Evolutionary conservation across 2,329 filamentous ascomycete genomes (phyloP), one percentile per base, ranked within the genome.

Genomic region (Penicillium thymicola): DNA sequence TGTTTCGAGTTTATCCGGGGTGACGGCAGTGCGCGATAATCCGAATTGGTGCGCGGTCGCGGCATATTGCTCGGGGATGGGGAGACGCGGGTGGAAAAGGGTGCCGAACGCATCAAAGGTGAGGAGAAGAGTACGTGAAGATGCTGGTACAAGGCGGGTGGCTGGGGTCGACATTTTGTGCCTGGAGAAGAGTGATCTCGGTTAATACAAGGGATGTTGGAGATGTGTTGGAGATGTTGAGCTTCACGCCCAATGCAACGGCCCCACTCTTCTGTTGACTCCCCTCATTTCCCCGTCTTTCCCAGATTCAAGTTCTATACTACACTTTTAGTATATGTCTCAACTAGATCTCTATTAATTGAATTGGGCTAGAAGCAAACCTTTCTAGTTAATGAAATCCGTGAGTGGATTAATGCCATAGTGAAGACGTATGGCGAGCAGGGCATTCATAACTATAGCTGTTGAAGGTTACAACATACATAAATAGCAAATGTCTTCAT

Each of bases 81-180:
- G 70, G 4, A 63, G 60, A 54, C 72, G 71, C 0, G 77, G 77
- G 49, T 74, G 62, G 62, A 78, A 79, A 46, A 79, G 59, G 3
- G 77, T 79, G 23, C 70, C 72, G 55, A 79, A 77, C 34, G 77
- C 77, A 63, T 79, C 77, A 40, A 79, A 64, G 34, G 77, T 78
- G 21, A 79, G 66, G 34, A 79, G 71, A 27, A 79, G 72, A 11
- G 60, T 67, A 4, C 67, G 66, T 10, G 51, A 30, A n/a, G 25
- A 28, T 23, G 25, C 14, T 3, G 47, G 27, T 32, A 51, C 18
- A 34, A 25, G 13, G 8, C 44, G 47, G 21, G 18, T 4, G 4
- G 30, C 5, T 32, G 27, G 14, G 10, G 5, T 4, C 7, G 25
- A 6, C 49, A 44, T 51, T 21, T 36, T 44, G 1, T 51, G 8